phyloP scores from a whole-genome alignment of 352 stramenopile species.

The Thraustochytrium striatum region DNA sequence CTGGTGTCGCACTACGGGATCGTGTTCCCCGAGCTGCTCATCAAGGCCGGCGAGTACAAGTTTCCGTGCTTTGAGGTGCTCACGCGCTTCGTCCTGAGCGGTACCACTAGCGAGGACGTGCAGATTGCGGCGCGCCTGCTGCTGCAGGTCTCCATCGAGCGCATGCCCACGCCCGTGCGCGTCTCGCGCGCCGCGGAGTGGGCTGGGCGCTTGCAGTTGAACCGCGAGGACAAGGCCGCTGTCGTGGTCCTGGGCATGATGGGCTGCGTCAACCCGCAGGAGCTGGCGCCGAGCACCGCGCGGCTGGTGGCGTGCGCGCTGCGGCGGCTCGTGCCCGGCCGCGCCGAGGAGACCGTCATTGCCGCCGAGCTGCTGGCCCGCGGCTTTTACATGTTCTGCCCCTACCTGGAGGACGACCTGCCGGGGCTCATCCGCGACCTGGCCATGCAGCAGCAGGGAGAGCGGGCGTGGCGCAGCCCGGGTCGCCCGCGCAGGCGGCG shows the following conservation, averaged over 20 bases:
- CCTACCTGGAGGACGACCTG: slow-evolving; percentile 28
- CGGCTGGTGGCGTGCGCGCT: slow-evolving; percentile 2
- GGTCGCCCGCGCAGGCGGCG: neutral
- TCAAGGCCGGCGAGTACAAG: neutral
- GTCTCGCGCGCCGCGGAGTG: slow-evolving; percentile 24
- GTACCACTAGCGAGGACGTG: slow-evolving; percentile 11
- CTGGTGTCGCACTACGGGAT: slow-evolving; percentile 43
- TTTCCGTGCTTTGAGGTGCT: slow-evolving; percentile 37
- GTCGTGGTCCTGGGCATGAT: slow-evolving; percentile 44
- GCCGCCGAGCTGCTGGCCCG: slow-evolving; percentile 31
- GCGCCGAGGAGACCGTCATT: slow-evolving; percentile 26
- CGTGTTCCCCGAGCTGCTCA: slow-evolving; percentile 26
- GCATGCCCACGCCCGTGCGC: slow-evolving; percentile 27
- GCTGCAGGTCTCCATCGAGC: slow-evolving; percentile 26
- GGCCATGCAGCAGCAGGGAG: slow-evolving; percentile 11
- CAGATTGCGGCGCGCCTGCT: slow-evolving; percentile 19
- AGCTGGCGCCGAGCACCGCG: slow-evolving; percentile 26
- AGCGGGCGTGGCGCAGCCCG: too few species aligned
- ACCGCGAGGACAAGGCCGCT: neutral
- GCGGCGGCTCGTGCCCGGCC: slow-evolving; percentile 1
- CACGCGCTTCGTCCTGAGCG: slow-evolving; percentile 21
- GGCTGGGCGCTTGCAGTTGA: slow-evolving; percentile 22
- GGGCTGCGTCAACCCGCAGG: slow-evolving; percentile 3
- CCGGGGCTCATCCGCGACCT: slow-evolving; percentile 33
- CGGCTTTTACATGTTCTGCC: slow-evolving; percentile 36